Evolutionary conservation across 1,284 basidiomycete species (phyloP).

Genomic region (Xanthoconium separans): DNA sequence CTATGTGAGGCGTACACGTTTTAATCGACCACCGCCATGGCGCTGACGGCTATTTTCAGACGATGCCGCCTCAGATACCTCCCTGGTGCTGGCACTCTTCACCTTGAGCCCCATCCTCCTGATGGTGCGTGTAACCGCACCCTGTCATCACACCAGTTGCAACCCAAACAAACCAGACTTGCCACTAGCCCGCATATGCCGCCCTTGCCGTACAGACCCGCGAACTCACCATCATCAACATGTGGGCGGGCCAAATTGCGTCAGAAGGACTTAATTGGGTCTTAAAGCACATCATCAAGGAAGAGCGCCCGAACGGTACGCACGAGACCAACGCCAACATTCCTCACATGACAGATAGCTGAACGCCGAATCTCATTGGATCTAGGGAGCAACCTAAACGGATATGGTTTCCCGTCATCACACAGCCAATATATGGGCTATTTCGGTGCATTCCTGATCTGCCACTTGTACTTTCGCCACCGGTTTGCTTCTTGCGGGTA

Average conservation of each 20-base stretch:
- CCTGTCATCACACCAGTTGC: neutral
- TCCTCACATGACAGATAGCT: neutral
- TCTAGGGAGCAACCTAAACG: conserved; percentile 39
- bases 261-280: conserved; percentile 74
- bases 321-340: conserved; percentile 4
- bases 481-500: conserved; percentile 57
- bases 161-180: conserved; percentile 7
- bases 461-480: conserved; percentile 73
- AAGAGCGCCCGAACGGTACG: conserved; percentile 69
- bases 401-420: conserved; percentile 87
- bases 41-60: conserved; percentile 43
- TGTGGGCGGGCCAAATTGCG: conserved; percentile 78
- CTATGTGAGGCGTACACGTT: conserved; percentile 46
- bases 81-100: conserved; percentile 63
- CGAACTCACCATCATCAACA: conserved; percentile 75
- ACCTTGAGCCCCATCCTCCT: conserved; percentile 76
- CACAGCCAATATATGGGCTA: conserved; percentile 91
- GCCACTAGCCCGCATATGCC: conserved; percentile 70
- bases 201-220: conserved; percentile 74
- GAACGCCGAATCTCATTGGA: neutral
- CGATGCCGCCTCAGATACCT: conserved; percentile 62
- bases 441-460: conserved; percentile 73
- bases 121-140: conserved; percentile 49
- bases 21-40: neutral
- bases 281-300: conserved; percentile 67